Base-by-base conservation (phyloP, 371 early-diverging fungal species). In the Mortierella sp. region DNA sequence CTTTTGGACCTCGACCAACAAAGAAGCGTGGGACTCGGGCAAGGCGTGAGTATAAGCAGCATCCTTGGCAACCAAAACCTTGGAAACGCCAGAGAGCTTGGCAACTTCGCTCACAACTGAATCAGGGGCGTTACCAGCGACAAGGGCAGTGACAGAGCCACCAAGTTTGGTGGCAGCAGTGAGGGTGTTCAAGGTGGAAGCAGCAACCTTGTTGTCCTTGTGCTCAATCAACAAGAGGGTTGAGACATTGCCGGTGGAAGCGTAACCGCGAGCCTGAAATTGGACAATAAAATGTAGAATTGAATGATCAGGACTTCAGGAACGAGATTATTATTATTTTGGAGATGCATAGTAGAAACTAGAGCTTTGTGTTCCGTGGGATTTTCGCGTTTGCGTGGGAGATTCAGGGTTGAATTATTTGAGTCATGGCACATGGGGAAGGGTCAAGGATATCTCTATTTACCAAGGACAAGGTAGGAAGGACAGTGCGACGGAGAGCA, bases 191-290 rank as follows among this genome's bases (percentile, higher is more conserved):
- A 97, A 87, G 29, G 96, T 93, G 40, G 93, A 88, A 45, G 92
- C 85, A 47, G 89, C 87, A 45, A 95, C 82, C 55, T 85, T 86
- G 74, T 89, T 88, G 84, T 93, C 91, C 84, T 93, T 94, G 88
- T 96, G 95, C 85, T 98, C 98, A 57, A 96, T 93, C 59, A 94
- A 83, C 69, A 98, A 89, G 40, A 98, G 88, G n/a, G 96, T 89
- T 37, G 89, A 90, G 75, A 87, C 89, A 65, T 87, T 78, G 68
- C 83, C 86, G 49, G 85, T 84, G 54, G 89, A 83, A 72, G 90
- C 87, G 74, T 90, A 91, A 72, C 87, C 87, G 63, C 92, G 90
- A 45, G 72, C 81, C 81, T 79, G 67, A 12, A 37, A 2, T 28
- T 26, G n/a, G n/a, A n/a, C n/a, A n/a, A n/a, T 1, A 12, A 35